Evolutionary conservation across 805 yeast species (phyloP), one percentile per base, ranked within the genome.

Genomic region (Hemisphaericaspora nanyangensis): DNA sequence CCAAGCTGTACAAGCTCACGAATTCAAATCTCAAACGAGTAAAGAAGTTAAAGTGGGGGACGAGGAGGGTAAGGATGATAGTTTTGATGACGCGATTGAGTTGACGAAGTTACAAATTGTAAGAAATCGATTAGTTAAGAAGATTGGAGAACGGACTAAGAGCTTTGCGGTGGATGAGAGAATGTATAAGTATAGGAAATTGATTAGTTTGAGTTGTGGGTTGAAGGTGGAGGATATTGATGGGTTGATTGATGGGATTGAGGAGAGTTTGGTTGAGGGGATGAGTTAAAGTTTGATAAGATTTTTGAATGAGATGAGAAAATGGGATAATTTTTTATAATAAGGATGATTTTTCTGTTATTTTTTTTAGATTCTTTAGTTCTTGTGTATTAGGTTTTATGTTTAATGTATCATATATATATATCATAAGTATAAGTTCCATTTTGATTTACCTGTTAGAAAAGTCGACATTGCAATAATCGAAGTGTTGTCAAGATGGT

Each of bases 201-300:
- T 91, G 44, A 81, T 93, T 31, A 77, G 91, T 17, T 65, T 80
- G 34, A 77, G 87, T 34, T 85, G 95, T 56, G 95, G 87, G 2
- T 71, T 88, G 39, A 77, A 80, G 35, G 72, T 81, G 16, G 95
- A 86, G 43, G 93, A 85, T 44, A 82, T 91, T 42, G 87, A 82
- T 53, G 83, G 85, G 22, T 70, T 88, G 42, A 69, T 91, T 36
- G 91, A 85, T 48, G 96, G 91, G 16, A 85, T 91, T 31, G 88
- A 59, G 39, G 65, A 58, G 37, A 56, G 61, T 40, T 49, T 59
- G 41, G 50, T 56, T 50, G 61, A 54, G 32, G 46, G 51, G 25
- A 37, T 38, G 34, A 33, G 29, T 16, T 33, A 32, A 6, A 31
- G 17, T 10, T n/a, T n/a, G n/a, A n/a, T n/a, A n/a, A n/a, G n/a